Evolutionary conservation across 129 eudicot species (phyloP).

Genomic region (Artemisia argyi): DNA sequence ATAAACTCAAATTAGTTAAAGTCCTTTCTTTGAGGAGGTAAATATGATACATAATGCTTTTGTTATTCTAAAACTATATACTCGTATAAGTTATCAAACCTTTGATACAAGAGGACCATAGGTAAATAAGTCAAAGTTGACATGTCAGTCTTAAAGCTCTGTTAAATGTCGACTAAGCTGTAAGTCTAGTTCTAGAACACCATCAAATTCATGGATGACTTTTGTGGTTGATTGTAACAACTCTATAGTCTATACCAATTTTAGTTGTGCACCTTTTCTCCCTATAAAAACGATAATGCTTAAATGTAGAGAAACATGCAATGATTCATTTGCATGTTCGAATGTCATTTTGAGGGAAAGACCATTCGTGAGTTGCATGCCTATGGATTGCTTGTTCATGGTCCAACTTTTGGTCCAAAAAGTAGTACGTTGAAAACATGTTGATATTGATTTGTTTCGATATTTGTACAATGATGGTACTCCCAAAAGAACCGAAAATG

Average conservation of each 20-base stretch:
- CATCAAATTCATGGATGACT: not conserved
- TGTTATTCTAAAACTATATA: too few relatives aligned
- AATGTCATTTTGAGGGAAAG: not conserved
- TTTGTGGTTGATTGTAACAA: too few relatives aligned
- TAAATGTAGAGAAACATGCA: not conserved
- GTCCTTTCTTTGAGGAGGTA: too few relatives aligned
- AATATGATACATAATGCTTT: too few relatives aligned
- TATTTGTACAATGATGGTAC: slow-evolving; percentile 29
- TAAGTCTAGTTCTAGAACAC: not conserved
- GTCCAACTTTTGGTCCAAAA: slow-evolving; percentile 1
- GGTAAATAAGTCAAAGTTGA: too few relatives aligned
- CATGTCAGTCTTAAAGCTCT: too few relatives aligned
- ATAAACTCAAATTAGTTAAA: too few relatives aligned
- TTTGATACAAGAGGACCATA: too few relatives aligned
- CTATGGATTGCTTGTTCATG: too few relatives aligned
- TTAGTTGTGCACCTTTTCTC: not conserved
- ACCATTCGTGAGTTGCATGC: slow-evolving; percentile 22
- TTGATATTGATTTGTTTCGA: slow-evolving; percentile 14
- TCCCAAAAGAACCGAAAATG: slow-evolving; percentile 14
- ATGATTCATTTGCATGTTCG: slow-evolving; percentile 3
- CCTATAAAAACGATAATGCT: not conserved
- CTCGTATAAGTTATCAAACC: too few relatives aligned
- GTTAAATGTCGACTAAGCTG: too few relatives aligned
- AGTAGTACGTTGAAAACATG: slow-evolving; percentile 12
- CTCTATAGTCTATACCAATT: not conserved